A percentile compares a stretch with the other conserved stretches of the same genome.
Conservation (phyloP, 75 land plant genomes). For the Selaginella tamariscina region DNA sequence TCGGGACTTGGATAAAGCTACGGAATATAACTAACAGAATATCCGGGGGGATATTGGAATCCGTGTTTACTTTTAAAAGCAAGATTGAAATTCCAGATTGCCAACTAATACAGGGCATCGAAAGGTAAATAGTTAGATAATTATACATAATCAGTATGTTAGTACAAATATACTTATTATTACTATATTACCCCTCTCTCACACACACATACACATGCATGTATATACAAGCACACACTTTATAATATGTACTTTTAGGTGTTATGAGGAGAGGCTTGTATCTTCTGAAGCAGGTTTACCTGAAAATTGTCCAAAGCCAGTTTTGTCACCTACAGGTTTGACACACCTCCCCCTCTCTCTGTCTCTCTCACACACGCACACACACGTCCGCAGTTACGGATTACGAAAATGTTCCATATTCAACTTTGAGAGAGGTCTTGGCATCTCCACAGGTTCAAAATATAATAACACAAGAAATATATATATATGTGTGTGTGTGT, state of each 20-base stretch:
- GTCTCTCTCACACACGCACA: no score
- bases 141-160: no score
- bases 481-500: no score
- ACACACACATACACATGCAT: no score
- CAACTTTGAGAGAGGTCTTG: conserved; percentile 52
- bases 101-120: no score
- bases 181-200: no score
- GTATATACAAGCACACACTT: no score
- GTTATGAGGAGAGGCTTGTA: conserved; percentile 20
- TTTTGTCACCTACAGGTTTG: conserved; percentile 25
- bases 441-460: conserved; percentile 38
- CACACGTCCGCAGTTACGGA: conserved; percentile 46
- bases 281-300: conserved; percentile 18
- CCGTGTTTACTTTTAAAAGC: neutral
- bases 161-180: no score
- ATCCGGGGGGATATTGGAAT: neutral
- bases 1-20: conserved; percentile 7
- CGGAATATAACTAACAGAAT: neutral
- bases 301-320: conserved; percentile 23
- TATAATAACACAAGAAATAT: no score
- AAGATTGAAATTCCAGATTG: neutral
- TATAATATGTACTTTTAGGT: conserved; percentile 17
- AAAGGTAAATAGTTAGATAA: no score
- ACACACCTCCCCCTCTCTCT: neutral
- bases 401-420: conserved; percentile 24